These are phyloP conservation scores for Sporothrix pseudoabietina DNA, from an alignment of 2,329 filamentous ascomycete genomes.

Conservation along the genomic window DNA sequence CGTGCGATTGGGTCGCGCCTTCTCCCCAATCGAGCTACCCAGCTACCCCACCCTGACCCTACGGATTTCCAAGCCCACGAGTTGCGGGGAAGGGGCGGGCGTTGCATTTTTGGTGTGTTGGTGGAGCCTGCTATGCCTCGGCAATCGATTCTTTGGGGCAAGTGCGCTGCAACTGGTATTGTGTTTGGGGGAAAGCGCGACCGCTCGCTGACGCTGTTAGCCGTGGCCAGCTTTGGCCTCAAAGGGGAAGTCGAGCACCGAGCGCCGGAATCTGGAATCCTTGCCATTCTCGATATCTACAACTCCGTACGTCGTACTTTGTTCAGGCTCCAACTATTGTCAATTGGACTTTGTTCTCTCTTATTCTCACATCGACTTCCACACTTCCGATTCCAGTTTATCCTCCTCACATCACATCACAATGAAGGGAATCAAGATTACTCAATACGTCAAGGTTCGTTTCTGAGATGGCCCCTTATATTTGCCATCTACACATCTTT, in stretches of 20 bases:
- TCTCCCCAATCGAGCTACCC: not conserved
- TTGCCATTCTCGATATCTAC: not conserved
- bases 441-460: slow-evolving; percentile 20
- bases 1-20: not conserved
- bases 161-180: not conserved
- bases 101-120: not conserved
- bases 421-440: slow-evolving; percentile 25
- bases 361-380: not conserved
- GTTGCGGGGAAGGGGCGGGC: slow-evolving; percentile 18
- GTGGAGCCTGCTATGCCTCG: slow-evolving; percentile 17
- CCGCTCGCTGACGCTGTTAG: not conserved
- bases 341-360: not conserved
- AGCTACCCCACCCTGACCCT: not conserved
- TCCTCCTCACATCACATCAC: not conserved
- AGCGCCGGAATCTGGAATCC: not conserved
- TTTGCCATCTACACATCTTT: not conserved
- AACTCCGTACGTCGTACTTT: too few relatives aligned
- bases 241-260: slow-evolving; percentile 11
- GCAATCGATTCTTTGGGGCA: slow-evolving; percentile 13
- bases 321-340: too few relatives aligned
- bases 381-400: not conserved
- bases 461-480: not conserved
- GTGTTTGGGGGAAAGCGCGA: not conserved
- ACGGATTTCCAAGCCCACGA: not conserved
- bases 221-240: slow-evolving; percentile 18